These are phyloP conservation scores for Phytophthora chlamydospora DNA, from an alignment of 352 stramenopile species.

Conservation along the genomic window DNA sequence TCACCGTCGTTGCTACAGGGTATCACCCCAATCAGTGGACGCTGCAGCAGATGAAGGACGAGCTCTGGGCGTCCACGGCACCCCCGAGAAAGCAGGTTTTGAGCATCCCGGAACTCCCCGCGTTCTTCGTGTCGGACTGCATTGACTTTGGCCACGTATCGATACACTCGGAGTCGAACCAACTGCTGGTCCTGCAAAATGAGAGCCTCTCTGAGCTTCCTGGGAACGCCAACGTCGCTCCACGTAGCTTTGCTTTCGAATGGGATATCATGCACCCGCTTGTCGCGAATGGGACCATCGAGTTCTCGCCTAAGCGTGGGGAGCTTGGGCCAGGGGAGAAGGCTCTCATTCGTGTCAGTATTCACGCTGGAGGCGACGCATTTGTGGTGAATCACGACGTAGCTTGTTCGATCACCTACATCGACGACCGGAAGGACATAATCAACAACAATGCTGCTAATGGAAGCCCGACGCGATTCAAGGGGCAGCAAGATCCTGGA, in stretches of 20 bases:
- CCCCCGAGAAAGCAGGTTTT: slow-evolving; percentile 42
- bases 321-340: slow-evolving; percentile 58
- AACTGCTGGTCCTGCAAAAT: slow-evolving; percentile 67
- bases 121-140: slow-evolving; percentile 55
- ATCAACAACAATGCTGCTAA: slow-evolving; percentile 24
- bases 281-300: slow-evolving; percentile 48
- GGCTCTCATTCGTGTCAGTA: slow-evolving; percentile 53
- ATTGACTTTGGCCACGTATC: slow-evolving; percentile 71
- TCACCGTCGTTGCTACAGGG: slow-evolving; percentile 63
- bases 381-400: slow-evolving; percentile 77
- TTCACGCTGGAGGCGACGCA: slow-evolving; percentile 45
- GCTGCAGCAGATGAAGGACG: slow-evolving; percentile 42
- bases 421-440: slow-evolving; percentile 20
- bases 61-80: slow-evolving; percentile 22
- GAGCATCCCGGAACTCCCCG: slow-evolving; percentile 44
- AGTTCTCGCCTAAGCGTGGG: slow-evolving; percentile 58
- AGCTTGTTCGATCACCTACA: slow-evolving; percentile 54
- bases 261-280: slow-evolving; percentile 69
- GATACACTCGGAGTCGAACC: slow-evolving; percentile 48
- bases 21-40: slow-evolving; percentile 56
- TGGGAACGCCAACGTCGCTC: background rate
- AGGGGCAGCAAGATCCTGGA: background rate
- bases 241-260: slow-evolving; percentile 46
- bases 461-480: slow-evolving; percentile 23
- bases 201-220: slow-evolving; percentile 4